Conservation (phyloP, 345 rosid genomes). For the Eucalyptus virginea region DNA sequence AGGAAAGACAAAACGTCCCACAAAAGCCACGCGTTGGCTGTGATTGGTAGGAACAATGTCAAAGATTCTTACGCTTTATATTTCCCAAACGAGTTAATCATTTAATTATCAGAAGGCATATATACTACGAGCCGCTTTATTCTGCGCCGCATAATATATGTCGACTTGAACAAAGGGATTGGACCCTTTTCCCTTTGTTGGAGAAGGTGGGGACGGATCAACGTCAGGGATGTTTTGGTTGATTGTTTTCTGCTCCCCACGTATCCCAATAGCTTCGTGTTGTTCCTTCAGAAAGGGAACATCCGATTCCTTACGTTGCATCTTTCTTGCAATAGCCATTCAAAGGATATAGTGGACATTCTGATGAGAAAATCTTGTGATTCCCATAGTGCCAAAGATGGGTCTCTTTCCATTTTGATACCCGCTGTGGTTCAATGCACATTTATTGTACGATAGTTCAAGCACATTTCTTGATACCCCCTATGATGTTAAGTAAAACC, state of each 20-base stretch:
- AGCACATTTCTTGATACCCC: too few species aligned
- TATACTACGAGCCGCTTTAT: not conserved
- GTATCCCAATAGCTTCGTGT: not conserved
- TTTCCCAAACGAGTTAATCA: not conserved
- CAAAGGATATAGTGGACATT: not conserved
- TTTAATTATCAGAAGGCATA: not conserved
- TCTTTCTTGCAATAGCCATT: not conserved
- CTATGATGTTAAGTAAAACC: not conserved
- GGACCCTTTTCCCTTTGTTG: not conserved
- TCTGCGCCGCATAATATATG: not conserved
- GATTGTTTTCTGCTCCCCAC: not conserved
- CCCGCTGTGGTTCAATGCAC: not conserved
- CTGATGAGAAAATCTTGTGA: not conserved
- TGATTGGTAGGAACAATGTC: not conserved
- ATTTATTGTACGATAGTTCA: not conserved
- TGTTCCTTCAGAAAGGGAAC: not conserved
- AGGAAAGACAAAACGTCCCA: not conserved
- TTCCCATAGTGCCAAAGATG: not conserved
- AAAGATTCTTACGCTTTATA: not conserved
- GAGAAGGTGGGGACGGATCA: not conserved
- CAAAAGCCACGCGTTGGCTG: not conserved
- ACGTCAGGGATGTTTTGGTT: not conserved
- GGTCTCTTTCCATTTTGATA: not conserved
- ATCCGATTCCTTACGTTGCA: not conserved
- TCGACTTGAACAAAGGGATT: not conserved